Percentiles rank a stretch among this genome's conserved stretches.
Evolutionary conservation across 2,329 filamentous ascomycete species (phyloP).

Genomic region (Aspergillus cejpii): DNA sequence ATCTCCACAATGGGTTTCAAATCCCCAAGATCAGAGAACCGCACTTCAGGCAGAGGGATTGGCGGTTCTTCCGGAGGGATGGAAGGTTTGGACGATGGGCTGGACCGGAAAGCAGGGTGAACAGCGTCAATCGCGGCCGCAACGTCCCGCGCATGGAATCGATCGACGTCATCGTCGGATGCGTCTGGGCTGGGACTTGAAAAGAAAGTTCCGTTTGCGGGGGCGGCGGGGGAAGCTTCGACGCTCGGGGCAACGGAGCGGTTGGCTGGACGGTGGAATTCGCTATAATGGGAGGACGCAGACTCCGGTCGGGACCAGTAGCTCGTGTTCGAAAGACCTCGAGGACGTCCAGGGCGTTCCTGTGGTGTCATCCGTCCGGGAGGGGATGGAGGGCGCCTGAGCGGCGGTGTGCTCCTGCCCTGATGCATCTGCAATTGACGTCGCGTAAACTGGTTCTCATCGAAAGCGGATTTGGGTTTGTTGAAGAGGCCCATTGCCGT

Average conservation of each 20-base stretch:
- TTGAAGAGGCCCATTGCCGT: conserved; percentile 67
- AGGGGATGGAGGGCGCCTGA: conserved; percentile 25
- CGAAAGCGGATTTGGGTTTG: conserved; percentile 68
- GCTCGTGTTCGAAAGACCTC: conserved; percentile 35
- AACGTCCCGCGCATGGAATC: conserved; percentile 19
- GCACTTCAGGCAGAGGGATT: conserved; percentile 30
- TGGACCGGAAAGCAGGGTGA: conserved; percentile 35
- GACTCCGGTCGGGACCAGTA: conserved; percentile 35
- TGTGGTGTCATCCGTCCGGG: conserved; percentile 17
- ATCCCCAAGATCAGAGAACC: conserved; percentile 35
- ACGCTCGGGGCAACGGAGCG: conserved; percentile 23
- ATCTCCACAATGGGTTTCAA: conserved; percentile 38
- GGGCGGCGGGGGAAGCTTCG: conserved; percentile 26
- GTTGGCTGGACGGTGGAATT: conserved; percentile 21
- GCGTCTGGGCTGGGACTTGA: conserved; percentile 35
- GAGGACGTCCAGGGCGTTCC: conserved; percentile 23
- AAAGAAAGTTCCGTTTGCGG: conserved; percentile 29
- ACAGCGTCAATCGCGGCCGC: conserved; percentile 29
- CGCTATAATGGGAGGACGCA: conserved; percentile 35
- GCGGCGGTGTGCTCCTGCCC: conserved; percentile 58
- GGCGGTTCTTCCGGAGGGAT: conserved; percentile 26
- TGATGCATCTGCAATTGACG: conserved; percentile 74
- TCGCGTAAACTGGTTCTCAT: conserved; percentile 78
- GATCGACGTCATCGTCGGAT: conserved; percentile 33
- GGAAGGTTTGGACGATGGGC: conserved; percentile 28